Evolutionary conservation across 495 filamentous ascomycete species (phyloP), one percentile per base, ranked within the genome.

Genomic region (Thermothielavioides terrestris): DNA sequence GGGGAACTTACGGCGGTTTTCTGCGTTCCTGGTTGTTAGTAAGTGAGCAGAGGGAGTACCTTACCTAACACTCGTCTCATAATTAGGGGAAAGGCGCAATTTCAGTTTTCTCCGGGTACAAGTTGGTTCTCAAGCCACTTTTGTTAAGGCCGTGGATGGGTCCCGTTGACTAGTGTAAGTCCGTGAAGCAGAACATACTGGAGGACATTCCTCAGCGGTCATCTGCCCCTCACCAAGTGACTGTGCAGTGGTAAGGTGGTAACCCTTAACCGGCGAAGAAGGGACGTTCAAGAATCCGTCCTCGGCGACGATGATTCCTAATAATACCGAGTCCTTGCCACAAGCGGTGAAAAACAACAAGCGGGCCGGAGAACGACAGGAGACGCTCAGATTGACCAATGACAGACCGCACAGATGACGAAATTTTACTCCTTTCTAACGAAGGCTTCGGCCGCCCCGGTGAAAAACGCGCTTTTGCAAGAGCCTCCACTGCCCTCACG

Each of bases 391-490:
- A 53, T 57, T 54, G 62, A 22, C 62, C 62, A 65, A 65, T 65
- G 44, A 56, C 2, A 63, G 31, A 3, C 32, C 30, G 30, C 18
- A 57, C 31, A 55, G 62, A 65, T 65, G 62, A 63, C 62, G 62
- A 63, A 60, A 65, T 65, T n/a, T n/a, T n/a, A n/a, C n/a, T n/a
- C n/a, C n/a, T n/a, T n/a, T 55, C 51, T 49, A 49, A 46, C 47
- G 40, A 57, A 57, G 45, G 53, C 41, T 60, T 53, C 53, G n/a
- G n/a, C n/a, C n/a, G n/a, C n/a, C n/a, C n/a, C n/a, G n/a, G 42
- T 46, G 34, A 34, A 45, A 46, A 54, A 36, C 39, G 49, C 52
- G 46, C 37, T 36, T 41, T 57, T 57, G 46, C 42, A 31, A 51
- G 32, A 28, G 41, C 53, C 37, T 56, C 43, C 53, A 50, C 49